Evolutionary conservation across 2,329 filamentous ascomycete genomes (phyloP).

Genomic region (Nannizziopsis barbatae): DNA sequence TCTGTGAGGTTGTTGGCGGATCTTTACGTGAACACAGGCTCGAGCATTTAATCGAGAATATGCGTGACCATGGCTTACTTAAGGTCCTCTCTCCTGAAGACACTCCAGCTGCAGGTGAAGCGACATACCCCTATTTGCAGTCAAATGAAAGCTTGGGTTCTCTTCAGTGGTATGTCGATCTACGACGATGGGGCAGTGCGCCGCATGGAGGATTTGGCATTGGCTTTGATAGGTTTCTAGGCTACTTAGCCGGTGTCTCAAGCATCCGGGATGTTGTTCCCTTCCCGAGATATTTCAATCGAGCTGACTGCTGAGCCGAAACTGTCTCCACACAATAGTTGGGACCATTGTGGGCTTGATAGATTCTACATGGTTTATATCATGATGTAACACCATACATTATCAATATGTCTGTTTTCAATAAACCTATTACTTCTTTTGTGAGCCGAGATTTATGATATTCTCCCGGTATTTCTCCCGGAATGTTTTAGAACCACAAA

Average conservation of each 20-base stretch:
- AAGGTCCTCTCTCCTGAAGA: conserved; percentile 21
- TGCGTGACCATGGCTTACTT: conserved; percentile 56
- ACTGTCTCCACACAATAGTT: background rate
- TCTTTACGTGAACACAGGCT: conserved; percentile 79
- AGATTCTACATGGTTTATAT: background rate
- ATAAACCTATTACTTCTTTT: background rate
- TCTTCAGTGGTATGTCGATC: conserved; percentile 77
- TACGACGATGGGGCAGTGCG: conserved; percentile 80
- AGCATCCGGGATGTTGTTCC: conserved; percentile 77
- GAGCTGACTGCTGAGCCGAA: conserved; percentile 38
- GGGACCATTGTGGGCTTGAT: background rate
- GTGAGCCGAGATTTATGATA: background rate
- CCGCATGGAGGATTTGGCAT: conserved; percentile 86
- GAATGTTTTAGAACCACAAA: background rate
- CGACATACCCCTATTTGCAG: conserved; percentile 28
- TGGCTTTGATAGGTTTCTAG: conserved; percentile 76
- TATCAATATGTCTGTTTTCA: background rate
- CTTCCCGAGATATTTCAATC: conserved; percentile 61
- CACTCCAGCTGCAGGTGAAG: conserved; percentile 4
- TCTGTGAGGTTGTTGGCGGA: conserved; percentile 78
- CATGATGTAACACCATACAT: background rate
- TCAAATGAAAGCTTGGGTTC: conserved; percentile 36
- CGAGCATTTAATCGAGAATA: conserved; percentile 54
- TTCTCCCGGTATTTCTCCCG: too few species aligned
- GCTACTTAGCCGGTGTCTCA: conserved; percentile 68